Conservation (phyloP, 768 basidiomycete genomes). For the Lentinus tigrinus region DNA sequence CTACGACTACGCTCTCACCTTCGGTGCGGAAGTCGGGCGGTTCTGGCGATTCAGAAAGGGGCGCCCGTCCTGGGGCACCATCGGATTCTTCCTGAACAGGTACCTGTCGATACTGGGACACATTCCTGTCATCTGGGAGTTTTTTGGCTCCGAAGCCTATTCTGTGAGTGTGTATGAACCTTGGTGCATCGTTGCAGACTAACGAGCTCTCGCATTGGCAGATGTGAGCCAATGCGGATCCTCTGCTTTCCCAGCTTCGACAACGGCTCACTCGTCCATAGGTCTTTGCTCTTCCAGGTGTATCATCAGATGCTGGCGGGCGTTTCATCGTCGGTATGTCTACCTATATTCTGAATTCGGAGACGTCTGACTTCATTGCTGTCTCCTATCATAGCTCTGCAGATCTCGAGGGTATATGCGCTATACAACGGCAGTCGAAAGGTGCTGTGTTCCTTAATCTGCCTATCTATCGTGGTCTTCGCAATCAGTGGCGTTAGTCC, state of each 20-base stretch:
- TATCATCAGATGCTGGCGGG: background rate
- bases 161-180: background rate
- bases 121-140: conserved; percentile 11
- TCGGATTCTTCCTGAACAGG: conserved; percentile 19
- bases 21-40: conserved; percentile 39
- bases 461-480: background rate
- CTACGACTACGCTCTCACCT: conserved; percentile 47
- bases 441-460: background rate
- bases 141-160: background rate
- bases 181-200: background rate
- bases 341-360: no score
- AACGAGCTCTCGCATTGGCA: no score
- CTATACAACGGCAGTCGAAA: background rate
- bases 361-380: no score
- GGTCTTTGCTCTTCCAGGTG: background rate
- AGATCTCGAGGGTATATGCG: background rate
- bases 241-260: no score
- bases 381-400: no score
- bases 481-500: background rate
- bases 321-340: no score
- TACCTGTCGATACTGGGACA: conserved; percentile 21
- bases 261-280: background rate
- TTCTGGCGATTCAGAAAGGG: conserved; percentile 50
- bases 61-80: conserved; percentile 10
- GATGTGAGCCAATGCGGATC: no score